Evolutionary conservation across 805 yeast species (phyloP).

Genomic region (Wickerhamomyces tratensis): DNA sequence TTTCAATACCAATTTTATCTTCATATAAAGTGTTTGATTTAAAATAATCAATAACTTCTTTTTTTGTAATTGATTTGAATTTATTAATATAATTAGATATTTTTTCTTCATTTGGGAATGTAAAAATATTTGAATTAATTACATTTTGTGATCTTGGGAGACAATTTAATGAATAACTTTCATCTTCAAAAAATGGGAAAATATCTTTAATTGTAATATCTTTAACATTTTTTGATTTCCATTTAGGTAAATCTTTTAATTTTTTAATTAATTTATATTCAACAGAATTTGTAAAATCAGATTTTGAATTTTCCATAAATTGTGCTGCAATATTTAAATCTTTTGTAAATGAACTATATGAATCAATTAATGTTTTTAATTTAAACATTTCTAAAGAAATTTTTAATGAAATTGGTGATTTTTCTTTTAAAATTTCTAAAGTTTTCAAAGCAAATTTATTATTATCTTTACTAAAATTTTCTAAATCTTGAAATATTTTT

Average conservation of each 20-base stretch:
- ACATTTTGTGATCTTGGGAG: too few species aligned
- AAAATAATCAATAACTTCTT: slow-evolving; percentile 64
- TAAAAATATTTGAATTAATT: too few species aligned
- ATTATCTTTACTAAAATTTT: slow-evolving; percentile 29
- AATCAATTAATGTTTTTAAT: slow-evolving; percentile 45
- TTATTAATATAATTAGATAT: slow-evolving; percentile 26
- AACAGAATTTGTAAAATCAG: slow-evolving; percentile 65
- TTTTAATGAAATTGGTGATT: slow-evolving; percentile 74
- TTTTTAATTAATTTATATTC: slow-evolving; percentile 55
- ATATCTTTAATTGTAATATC: slow-evolving; percentile 24
- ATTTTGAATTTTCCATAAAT: slow-evolving; percentile 39
- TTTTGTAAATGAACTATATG: slow-evolving; percentile 55
- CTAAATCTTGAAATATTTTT: slow-evolving; percentile 36
- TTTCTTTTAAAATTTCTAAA: slow-evolving; percentile 42
- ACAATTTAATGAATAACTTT: too few species aligned
- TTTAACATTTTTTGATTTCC: slow-evolving; percentile 33
- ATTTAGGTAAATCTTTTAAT: slow-evolving; percentile 39
- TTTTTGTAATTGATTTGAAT: slow-evolving; percentile 45
- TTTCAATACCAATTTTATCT: neutral
- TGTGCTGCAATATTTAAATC: slow-evolving; percentile 74
- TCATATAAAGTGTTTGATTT: too few species aligned
- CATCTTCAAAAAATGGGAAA: slow-evolving; percentile 22
- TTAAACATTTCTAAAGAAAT: slow-evolving; percentile 62
- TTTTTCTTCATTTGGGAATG: slow-evolving; percentile 5
- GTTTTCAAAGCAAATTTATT: slow-evolving; percentile 59